Conservation (phyloP, 2,329 filamentous ascomycete species). For the Metarhizium album region DNA sequence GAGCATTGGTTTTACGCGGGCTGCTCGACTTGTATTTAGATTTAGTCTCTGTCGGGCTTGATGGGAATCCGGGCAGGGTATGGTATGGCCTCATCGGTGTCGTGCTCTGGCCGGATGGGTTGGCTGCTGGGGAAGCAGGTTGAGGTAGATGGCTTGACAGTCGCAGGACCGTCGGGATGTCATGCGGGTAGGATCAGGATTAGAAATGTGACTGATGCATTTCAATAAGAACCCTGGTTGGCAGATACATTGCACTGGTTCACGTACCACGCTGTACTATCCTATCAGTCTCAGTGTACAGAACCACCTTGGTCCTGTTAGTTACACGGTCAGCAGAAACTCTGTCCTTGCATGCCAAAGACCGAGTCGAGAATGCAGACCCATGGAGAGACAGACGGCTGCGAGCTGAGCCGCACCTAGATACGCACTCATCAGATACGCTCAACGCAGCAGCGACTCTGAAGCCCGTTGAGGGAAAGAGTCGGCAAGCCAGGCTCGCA, state of each 20-base stretch:
- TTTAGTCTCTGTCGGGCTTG: not conserved
- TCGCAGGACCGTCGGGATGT: not conserved
- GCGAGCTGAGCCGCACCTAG: too few relatives aligned
- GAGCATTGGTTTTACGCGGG: not conserved
- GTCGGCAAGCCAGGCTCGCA: conserved; percentile 12
- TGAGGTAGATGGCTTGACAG: not conserved
- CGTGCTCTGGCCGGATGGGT: not conserved
- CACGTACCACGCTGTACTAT: too few relatives aligned
- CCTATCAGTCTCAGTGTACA: too few relatives aligned
- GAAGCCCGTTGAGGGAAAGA: conserved; percentile 7
- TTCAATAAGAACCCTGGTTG: too few relatives aligned
- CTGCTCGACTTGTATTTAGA: not conserved
- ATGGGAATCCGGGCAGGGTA: not conserved
- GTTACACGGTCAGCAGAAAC: too few relatives aligned
- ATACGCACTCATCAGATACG: too few relatives aligned
- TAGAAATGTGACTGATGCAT: not conserved
- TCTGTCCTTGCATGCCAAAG: too few relatives aligned
- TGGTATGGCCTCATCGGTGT: not conserved
- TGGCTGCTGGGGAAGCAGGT: not conserved
- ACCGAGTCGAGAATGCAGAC: too few relatives aligned
- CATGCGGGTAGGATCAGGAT: not conserved
- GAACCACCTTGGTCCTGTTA: too few relatives aligned
- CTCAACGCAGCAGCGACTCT: too few relatives aligned
- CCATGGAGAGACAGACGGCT: too few relatives aligned
- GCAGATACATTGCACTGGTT: too few relatives aligned